Conservation (phyloP, 768 basidiomycete genomes). For the Termitomyces sp. region DNA sequence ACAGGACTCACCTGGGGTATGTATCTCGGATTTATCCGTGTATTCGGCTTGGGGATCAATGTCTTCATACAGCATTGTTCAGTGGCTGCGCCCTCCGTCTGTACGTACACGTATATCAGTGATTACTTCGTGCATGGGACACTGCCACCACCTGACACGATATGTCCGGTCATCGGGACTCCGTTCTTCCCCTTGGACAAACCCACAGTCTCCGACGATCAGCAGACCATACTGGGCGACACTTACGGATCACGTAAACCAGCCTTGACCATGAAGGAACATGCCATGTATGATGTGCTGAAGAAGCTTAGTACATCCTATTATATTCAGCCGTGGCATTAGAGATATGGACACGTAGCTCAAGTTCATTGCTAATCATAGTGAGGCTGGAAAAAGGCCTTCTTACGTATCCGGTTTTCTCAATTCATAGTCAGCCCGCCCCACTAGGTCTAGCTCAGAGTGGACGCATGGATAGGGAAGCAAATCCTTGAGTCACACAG, state of each 20-base stretch:
- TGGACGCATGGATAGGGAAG: neutral
- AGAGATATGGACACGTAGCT: neutral
- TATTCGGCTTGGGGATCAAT: neutral
- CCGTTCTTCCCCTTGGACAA: slow-evolving; percentile 18
- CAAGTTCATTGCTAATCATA: neutral
- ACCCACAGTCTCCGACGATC: neutral
- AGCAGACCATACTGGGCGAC: neutral
- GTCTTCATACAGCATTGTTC: slow-evolving; percentile 19
- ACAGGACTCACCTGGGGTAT: slow-evolving; percentile 36
- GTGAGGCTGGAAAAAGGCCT: neutral
- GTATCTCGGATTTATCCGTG: slow-evolving; percentile 1
- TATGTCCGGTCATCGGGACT: slow-evolving; percentile 28
- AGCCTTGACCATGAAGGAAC: neutral
- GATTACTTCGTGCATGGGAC: slow-evolving; percentile 36
- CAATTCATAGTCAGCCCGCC: neutral
- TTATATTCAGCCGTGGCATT: neutral
- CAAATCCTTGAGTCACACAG: neutral
- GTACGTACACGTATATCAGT: slow-evolving; percentile 25
- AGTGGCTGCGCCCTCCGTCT: slow-evolving; percentile 19
- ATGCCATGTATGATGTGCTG: neutral
- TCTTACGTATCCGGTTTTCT: neutral
- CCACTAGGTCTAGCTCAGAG: neutral
- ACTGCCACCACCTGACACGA: slow-evolving; percentile 32
- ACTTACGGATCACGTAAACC: neutral
- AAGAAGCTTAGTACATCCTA: slow-evolving; percentile 3